A percentile compares a stretch with the other conserved stretches of the same genome.
These are phyloP conservation scores for Daldinia caldariorum DNA, from an alignment of 495 filamentous ascomycete species.

Conservation along the genomic window DNA sequence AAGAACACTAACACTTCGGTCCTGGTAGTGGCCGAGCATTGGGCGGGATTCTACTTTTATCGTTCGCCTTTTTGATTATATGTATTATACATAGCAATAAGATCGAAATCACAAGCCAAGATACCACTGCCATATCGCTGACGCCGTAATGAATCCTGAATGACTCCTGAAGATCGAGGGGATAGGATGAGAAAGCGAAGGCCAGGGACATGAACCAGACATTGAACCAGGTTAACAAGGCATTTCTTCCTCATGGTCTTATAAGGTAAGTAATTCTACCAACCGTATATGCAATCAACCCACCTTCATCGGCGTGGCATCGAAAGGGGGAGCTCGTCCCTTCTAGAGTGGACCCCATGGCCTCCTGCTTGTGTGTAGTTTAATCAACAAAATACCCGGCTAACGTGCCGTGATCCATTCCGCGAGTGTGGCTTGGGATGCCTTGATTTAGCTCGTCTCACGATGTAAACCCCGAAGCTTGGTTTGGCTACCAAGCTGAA, in stretches of 20 bases:
- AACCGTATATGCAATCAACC: constrained; percentile 1
- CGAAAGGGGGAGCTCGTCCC: constrained; percentile 13
- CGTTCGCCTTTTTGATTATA: constrained; percentile 24
- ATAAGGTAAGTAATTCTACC: constrained; percentile 25
- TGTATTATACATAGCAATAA: constrained; percentile 32
- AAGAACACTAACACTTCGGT: constrained; percentile 46
- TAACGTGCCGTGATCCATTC: constrained; percentile 21
- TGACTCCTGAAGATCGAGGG: background rate
- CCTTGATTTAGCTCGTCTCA: constrained; percentile 35
- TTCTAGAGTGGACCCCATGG: constrained; percentile 17
- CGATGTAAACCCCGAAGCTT: constrained; percentile 24
- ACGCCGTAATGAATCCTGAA: constrained; percentile 2
- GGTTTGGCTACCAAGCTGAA: background rate
- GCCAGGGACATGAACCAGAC: constrained; percentile 17
- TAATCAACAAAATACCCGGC: constrained; percentile 18
- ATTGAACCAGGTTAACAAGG: constrained; percentile 1
- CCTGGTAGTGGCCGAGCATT: constrained; percentile 46
- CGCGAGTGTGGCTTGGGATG: constrained; percentile 26
- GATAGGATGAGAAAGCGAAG: constrained; percentile 4
- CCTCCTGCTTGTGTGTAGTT: constrained; percentile 18
- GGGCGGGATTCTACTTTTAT: constrained; percentile 35
- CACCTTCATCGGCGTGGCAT: constrained; percentile 18
- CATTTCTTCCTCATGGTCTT: constrained; percentile 16
- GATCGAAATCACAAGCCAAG: constrained; percentile 26
- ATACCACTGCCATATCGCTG: constrained; percentile 39